Conservation (phyloP, 139 green algal species). For the Picochlorum costavermella region DNA sequence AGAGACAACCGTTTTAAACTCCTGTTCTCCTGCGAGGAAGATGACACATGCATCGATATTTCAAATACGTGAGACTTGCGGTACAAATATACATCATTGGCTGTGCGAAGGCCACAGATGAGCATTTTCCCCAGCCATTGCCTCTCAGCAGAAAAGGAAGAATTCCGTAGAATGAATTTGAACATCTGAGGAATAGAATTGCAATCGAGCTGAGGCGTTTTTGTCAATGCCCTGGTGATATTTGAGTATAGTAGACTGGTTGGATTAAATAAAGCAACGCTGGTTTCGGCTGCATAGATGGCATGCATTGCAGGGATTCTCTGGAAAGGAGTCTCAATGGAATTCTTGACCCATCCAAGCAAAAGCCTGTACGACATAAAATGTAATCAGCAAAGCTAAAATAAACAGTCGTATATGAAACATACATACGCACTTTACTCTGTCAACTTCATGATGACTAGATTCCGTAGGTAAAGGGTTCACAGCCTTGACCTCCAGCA, state of each 20-base stretch:
- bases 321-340: slow-evolving; percentile 31
- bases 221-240: slow-evolving; percentile 39
- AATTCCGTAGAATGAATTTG: too few species aligned
- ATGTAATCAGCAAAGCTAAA: background rate
- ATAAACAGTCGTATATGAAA: background rate
- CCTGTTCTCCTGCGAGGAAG: slow-evolving; percentile 15
- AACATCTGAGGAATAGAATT: slow-evolving; percentile 25
- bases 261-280: slow-evolving; percentile 30
- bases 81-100: slow-evolving; percentile 26
- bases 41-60: slow-evolving; percentile 37
- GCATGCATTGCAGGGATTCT: slow-evolving; percentile 44
- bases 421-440: too few species aligned
- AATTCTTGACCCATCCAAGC: slow-evolving; percentile 31
- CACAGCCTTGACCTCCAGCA: background rate
- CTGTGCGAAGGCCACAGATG: slow-evolving; percentile 28
- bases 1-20: slow-evolving; percentile 6
- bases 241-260: slow-evolving; percentile 29
- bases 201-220: slow-evolving; percentile 31
- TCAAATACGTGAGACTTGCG: slow-evolving; percentile 26
- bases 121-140: slow-evolving; percentile 55
- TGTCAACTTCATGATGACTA: too few species aligned
- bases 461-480: too few species aligned
- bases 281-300: slow-evolving; percentile 47
- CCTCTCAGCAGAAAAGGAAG: too few species aligned
- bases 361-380: slow-evolving; percentile 19